Conservation (phyloP, 176 grass and related monocot species). For the Eleusine coracana region DNA sequence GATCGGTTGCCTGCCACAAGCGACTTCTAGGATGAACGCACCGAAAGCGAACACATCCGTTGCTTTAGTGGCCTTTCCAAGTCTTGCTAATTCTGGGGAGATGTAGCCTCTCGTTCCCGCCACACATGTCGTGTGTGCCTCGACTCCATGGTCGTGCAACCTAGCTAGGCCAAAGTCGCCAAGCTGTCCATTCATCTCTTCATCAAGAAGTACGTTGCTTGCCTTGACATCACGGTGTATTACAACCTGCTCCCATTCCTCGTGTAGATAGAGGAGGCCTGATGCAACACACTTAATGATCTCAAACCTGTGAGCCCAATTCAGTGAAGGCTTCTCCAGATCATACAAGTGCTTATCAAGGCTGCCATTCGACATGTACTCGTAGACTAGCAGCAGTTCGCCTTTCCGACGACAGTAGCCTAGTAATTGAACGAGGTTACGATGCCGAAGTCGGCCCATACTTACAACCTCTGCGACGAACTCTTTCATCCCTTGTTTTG, state of each 20-base stretch:
- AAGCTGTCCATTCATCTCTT: not conserved
- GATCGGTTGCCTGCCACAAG: conserved; percentile 17
- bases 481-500: too few relatives aligned
- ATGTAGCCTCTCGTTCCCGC: conserved; percentile 34
- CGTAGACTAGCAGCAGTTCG: conserved; percentile 42
- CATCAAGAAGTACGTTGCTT: conserved; percentile 32
- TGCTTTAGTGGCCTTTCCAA: not conserved
- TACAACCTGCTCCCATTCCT: conserved; percentile 38
- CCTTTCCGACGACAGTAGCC: conserved; percentile 3
- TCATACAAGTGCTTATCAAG: conserved; percentile 33
- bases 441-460: too few relatives aligned
- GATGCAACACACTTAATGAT: conserved; percentile 5
- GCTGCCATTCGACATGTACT: conserved; percentile 44
- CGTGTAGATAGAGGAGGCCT: conserved; percentile 28
- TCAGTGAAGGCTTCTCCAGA: not conserved
- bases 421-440: too few relatives aligned
- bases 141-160: conserved; percentile 24
- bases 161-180: conserved; percentile 38
- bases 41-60: conserved; percentile 34
- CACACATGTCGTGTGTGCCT: not conserved
- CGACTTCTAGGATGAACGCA: conserved; percentile 22
- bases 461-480: too few relatives aligned
- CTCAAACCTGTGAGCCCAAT: conserved; percentile 15
- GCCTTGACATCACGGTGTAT: conserved; percentile 32
- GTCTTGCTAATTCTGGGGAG: conserved; percentile 17